These are phyloP conservation scores for Ambrosia hybrid DNA, from an alignment of 140 eudicot genomes.

Conservation along the genomic window DNA sequence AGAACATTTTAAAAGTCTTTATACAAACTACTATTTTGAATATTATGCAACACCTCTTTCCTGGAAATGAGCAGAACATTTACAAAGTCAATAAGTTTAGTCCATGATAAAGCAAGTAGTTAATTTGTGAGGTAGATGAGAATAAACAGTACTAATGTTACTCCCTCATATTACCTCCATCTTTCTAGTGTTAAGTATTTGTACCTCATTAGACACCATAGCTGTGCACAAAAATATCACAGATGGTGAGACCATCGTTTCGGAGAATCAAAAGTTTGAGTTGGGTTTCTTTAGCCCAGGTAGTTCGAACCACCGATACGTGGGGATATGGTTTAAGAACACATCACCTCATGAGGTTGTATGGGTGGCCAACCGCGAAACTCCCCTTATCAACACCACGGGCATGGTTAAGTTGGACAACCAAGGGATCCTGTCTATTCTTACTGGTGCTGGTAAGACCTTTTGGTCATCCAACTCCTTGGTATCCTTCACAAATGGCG, in stretches of 20 bases:
- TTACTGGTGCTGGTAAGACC: neutral
- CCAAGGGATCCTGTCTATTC: constrained; percentile 14
- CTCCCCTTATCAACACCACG: constrained; percentile 17
- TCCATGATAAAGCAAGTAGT: neutral
- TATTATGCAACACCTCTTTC: neutral
- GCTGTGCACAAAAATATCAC: constrained; percentile 7
- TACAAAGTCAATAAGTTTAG: neutral
- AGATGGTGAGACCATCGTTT: constrained; percentile 27
- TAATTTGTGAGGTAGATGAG: neutral
- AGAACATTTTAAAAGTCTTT: neutral
- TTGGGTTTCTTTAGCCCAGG: constrained; percentile 37
- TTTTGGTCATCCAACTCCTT: constrained; percentile 32
- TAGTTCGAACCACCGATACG: constrained; percentile 21
- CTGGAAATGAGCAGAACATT: neutral
- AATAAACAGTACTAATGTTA: neutral
- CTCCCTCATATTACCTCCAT: constrained; percentile 16
- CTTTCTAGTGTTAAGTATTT: constrained; percentile 4
- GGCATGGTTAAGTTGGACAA: constrained; percentile 16
- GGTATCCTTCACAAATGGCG: neutral
- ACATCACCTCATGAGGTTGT: constrained; percentile 19
- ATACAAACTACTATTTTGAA: neutral
- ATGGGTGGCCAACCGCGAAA: constrained; percentile 46
- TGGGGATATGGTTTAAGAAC: constrained; percentile 34
- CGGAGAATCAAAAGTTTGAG: constrained; percentile 17
- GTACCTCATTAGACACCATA: constrained; percentile 8